phyloP scores from a whole-genome alignment of 2,329 filamentous ascomycete genomes.

The Cordyceps tenuipes region DNA sequence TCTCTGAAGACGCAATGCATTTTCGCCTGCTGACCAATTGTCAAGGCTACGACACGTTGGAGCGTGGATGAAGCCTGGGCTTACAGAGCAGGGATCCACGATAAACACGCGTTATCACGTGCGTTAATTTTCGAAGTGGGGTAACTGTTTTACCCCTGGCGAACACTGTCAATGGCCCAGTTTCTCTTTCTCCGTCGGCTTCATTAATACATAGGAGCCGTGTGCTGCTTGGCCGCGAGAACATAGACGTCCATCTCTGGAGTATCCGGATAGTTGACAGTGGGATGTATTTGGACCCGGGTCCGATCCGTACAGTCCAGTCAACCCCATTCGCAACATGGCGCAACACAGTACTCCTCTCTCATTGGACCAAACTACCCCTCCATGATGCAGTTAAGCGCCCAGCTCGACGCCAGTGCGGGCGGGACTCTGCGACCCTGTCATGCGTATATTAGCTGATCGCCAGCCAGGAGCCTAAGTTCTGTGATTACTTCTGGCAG shows the following conservation, averaged over 20 bases:
- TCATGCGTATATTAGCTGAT: conserved; percentile 1
- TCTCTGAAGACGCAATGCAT: conserved; percentile 2
- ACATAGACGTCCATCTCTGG: no score
- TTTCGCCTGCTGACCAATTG: neutral
- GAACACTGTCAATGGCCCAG: no score
- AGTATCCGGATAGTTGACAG: no score
- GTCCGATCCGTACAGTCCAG: no score
- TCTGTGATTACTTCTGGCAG: neutral
- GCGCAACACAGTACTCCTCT: neutral
- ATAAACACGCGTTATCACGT: conserved; percentile 11
- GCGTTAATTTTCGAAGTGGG: neutral
- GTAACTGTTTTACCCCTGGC: neutral
- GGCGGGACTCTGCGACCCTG: neutral
- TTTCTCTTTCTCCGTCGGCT: no score
- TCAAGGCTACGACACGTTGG: conserved; percentile 2
- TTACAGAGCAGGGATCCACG: neutral
- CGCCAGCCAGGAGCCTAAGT: conserved; percentile 16
- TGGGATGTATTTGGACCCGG: no score
- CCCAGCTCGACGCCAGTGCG: conserved; percentile 20
- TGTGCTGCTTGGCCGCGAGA: no score
- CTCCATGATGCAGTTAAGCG: conserved; percentile 21
- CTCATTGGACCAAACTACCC: conserved; percentile 13
- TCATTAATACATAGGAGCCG: no score
- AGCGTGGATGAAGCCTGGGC: neutral
- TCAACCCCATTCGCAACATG: no score